A percentile compares a stretch with the other conserved stretches of the same genome.
phyloP scores from a whole-genome alignment of 2,329 filamentous ascomycete species.

The Phyllosticta capitalensis region DNA sequence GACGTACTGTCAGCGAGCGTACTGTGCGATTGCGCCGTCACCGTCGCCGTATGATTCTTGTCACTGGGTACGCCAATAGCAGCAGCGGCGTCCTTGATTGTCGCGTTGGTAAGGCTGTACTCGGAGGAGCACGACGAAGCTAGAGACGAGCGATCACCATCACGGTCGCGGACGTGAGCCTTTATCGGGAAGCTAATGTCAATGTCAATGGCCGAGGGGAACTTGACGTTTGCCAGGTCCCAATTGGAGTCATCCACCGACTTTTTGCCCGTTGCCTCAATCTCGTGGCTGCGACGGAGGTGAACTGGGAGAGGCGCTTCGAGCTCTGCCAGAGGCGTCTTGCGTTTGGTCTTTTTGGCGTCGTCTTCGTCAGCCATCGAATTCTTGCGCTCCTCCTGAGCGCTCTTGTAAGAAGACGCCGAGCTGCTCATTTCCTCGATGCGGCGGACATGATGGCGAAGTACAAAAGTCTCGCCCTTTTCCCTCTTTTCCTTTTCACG shows the following conservation, averaged over 20 bases:
- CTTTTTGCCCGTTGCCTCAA: not conserved
- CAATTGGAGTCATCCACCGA: constrained; percentile 11
- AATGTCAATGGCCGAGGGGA: constrained; percentile 11
- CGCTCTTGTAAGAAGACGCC: constrained; percentile 6
- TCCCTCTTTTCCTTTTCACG: constrained; percentile 15
- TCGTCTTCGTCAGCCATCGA: not conserved
- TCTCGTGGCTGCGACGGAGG: constrained; percentile 15
- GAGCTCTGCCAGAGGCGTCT: constrained; percentile 17
- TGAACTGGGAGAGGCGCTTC: constrained; percentile 19
- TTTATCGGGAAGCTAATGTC: constrained; percentile 14
- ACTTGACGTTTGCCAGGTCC: constrained; percentile 13
- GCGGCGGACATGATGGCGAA: not conserved
- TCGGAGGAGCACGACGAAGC: constrained; percentile 1
- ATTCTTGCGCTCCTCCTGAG: constrained; percentile 1
- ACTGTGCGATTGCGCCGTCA: not conserved
- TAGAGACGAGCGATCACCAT: not conserved
- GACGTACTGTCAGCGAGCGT: not conserved
- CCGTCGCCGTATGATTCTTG: not conserved
- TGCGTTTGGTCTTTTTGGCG: not conserved
- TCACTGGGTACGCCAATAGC: not conserved
- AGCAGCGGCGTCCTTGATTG: not conserved
- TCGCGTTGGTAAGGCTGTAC: constrained; percentile 1
- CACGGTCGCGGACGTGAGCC: constrained; percentile 7
- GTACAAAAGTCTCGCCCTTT: not conserved
- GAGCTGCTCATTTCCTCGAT: not conserved